Evolutionary conservation across 108 stramenopile species (phyloP), one percentile per base, ranked within the genome.

Genomic region (Fistulifera solaris): DNA sequence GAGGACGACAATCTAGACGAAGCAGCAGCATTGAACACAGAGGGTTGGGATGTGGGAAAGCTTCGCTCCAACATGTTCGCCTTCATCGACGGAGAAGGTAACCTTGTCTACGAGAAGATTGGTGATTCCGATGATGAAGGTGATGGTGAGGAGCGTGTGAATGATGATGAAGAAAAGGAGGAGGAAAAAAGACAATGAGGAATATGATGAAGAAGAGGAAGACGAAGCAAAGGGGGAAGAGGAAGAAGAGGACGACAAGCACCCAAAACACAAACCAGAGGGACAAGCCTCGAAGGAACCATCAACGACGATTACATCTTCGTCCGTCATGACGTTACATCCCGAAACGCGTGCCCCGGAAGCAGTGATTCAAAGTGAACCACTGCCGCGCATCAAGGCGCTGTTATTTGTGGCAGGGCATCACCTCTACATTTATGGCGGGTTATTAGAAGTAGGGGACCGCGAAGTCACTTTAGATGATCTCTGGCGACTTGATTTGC

Each of bases 401-500:
- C 56, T 71, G 1, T 27, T 68, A 8, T 52, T 77, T 8, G 62
- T 86, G 40, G 62, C 60, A 10, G 70, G 73, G 10, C 71, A 85
- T 41, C 70, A 54, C 1, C 48, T 92, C 27, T 92, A 80, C 43
- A 59, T 92, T 38, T 75, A 70, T 49, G 85, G 84, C 47, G 93
- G 93, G 7, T 68, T 94, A 42, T 57, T 94, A n/a, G 93, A 94
- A 59, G 82, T 94, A 19, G 93, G 93, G 24, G 88, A 94, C 62
- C 62, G 93, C 41, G 93, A 94, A 59, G 78, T 94, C 26, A 94
- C 93, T 23, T 61, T 94, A 39, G 93, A 94, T 65, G 93, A 94
- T 56, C 71, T 82, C 25, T 94, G 93, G 93, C 60, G 76, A 15
- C 58, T 94, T 26, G 93, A 94, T 59, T 48, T 94, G 50, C 72